These are phyloP conservation scores for Millerago galiae DNA, from an alignment of 805 yeast species.

Conservation along the genomic window DNA sequence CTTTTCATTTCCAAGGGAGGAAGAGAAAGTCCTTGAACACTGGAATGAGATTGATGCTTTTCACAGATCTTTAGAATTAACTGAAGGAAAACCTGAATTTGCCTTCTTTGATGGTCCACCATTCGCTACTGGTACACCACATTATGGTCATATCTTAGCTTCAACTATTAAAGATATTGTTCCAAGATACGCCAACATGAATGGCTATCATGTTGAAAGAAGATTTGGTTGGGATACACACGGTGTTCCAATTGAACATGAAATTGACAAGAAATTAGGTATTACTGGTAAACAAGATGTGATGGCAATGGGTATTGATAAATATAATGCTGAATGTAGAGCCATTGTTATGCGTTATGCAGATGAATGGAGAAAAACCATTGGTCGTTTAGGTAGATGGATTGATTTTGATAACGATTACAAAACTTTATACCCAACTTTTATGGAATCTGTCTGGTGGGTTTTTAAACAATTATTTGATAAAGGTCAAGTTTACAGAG, in stretches of 20 bases:
- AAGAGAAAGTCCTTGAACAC: slow-evolving; percentile 67
- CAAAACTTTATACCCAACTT: slow-evolving; percentile 90
- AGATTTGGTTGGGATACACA: slow-evolving; percentile 99
- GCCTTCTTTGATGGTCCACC: slow-evolving; percentile 99
- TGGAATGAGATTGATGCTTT: slow-evolving; percentile 97
- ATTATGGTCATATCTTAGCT: slow-evolving; percentile 95
- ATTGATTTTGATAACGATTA: slow-evolving; percentile 98
- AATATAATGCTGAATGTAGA: slow-evolving; percentile 92
- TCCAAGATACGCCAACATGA: slow-evolving; percentile 97
- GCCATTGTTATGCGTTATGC: slow-evolving; percentile 97
- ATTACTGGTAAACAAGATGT: slow-evolving; percentile 93
- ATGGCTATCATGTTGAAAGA: slow-evolving; percentile 92
- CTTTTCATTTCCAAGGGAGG: slow-evolving; percentile 83
- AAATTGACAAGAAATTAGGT: slow-evolving; percentile 94
- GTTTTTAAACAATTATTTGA: slow-evolving; percentile 84
- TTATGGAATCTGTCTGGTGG: slow-evolving; percentile 99
- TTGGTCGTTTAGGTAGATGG: slow-evolving; percentile 97
- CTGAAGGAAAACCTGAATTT: slow-evolving; percentile 80
- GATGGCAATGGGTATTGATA: slow-evolving; percentile 86
- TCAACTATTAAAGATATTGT: slow-evolving; percentile 96
- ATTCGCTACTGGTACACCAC: slow-evolving; percentile 99
- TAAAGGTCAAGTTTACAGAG: slow-evolving; percentile 88
- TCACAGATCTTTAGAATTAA: slow-evolving; percentile 74
- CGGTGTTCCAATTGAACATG: slow-evolving; percentile 97
- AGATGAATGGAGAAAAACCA: slow-evolving; percentile 87